These are phyloP conservation scores for Metschnikowia rubicola DNA, from an alignment of 805 yeast species.

Conservation along the genomic window DNA sequence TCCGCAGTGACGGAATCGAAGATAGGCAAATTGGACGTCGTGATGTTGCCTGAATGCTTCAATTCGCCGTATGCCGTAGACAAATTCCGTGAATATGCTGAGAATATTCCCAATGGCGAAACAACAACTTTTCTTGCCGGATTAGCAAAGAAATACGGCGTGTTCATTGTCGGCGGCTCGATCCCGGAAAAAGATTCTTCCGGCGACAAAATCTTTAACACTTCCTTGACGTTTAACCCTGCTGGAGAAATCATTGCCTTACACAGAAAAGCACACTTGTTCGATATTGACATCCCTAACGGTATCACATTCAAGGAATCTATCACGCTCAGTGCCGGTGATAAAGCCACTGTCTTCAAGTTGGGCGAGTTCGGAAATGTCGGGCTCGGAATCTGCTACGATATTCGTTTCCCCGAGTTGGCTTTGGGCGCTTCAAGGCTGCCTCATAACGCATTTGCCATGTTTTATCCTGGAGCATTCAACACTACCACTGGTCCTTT, in stretches of 20 bases:
- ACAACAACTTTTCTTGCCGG: constrained; percentile 57
- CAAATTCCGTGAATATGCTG: constrained; percentile 85
- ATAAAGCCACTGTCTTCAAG: constrained; percentile 73
- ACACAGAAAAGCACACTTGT: constrained; percentile 87
- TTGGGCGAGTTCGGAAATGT: constrained; percentile 48
- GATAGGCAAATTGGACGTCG: constrained; percentile 50
- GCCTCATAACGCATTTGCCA: constrained; percentile 62
- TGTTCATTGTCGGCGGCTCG: constrained; percentile 85
- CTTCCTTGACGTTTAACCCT: constrained; percentile 69
- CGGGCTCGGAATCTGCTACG: constrained; percentile 86
- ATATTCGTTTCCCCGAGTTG: constrained; percentile 75
- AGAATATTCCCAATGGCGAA: constrained; percentile 73
- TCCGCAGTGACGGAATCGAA: constrained; percentile 49
- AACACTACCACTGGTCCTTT: constrained; percentile 82
- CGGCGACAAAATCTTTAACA: constrained; percentile 54
- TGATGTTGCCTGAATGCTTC: constrained; percentile 93
- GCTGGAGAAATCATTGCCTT: constrained; percentile 76
- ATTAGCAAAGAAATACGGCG: constrained; percentile 61
- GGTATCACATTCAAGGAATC: constrained; percentile 88
- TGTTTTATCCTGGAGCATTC: constrained; percentile 83
- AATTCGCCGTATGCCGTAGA: constrained; percentile 91
- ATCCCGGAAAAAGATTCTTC: constrained; percentile 66
- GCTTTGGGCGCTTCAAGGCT: constrained; percentile 64
- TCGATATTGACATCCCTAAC: constrained; percentile 89
- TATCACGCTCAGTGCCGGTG: constrained; percentile 70